Base-by-base conservation (phyloP, 805 yeast genomes). In the Ogataea paradorogensis region DNA sequence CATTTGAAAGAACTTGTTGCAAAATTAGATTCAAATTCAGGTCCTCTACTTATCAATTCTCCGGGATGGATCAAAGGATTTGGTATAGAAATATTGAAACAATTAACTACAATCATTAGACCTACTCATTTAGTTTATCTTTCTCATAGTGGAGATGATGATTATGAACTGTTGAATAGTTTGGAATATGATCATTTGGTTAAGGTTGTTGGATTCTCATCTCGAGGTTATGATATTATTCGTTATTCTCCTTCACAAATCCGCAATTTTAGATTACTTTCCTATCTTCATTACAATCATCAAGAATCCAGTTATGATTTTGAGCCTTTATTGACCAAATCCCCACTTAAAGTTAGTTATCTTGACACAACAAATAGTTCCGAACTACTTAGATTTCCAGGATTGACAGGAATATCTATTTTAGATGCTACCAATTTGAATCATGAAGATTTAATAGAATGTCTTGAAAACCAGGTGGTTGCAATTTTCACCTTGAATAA, bases 51-150 rank as follows among this genome's bases (percentile, higher is more conserved):
- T 1, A 70, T 90, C 4, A 89, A 89, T 52, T 76, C 90, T 1
- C 91, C 96, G 0, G 96, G 96, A 0, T 89, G 96, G 96, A 75
- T 88, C 22, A 85, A 84, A 59, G 97, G 96, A 0, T 79, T 78
- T 46, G 97, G 97, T 0, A 68, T 81, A 11, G 82, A 78, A 33
- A 62, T 89, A 7, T 66, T 85, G n/a, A 66, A 61, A 11, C 63
- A 69, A 20, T 61, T 84, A 2, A 65, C 80, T 2, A 44, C 51
- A 0, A 43, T 58, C 8, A 58, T 75, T 1, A 61, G 67, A 18
- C 86, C 95, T 0, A 73, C 82, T 0, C 70, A 75, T 45, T 56
- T 85, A 16, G 58, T 84, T 0, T 72, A 79, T 40, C 53, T 89
- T 40, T 75, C 78, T 23, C 58, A 70, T n/a, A 56, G 55, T 4